These are phyloP conservation scores for Phytophthora meadii DNA, from an alignment of 352 stramenopile species.

Conservation along the genomic window DNA sequence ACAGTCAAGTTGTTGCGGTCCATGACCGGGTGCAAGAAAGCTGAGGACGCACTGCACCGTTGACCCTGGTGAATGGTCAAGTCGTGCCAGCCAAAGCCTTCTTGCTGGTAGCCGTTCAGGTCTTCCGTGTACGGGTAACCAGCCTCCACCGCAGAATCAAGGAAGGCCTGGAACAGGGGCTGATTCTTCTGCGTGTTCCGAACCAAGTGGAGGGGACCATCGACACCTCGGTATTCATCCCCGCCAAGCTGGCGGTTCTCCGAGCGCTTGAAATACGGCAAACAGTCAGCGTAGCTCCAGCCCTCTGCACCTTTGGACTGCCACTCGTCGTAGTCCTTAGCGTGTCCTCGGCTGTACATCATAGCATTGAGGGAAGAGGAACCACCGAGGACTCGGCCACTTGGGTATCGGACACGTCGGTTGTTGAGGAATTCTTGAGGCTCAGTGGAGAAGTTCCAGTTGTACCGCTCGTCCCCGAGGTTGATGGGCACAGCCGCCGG, in stretches of 20 bases:
- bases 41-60: slow-evolving; percentile 68
- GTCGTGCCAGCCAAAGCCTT: slow-evolving; percentile 89
- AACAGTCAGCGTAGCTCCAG: slow-evolving; percentile 85
- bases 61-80: slow-evolving; percentile 81
- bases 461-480: slow-evolving; percentile 83
- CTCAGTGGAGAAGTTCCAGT: slow-evolving; percentile 87
- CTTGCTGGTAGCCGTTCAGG: slow-evolving; percentile 89
- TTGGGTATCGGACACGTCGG: slow-evolving; percentile 75
- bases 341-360: slow-evolving; percentile 89
- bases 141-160: slow-evolving; percentile 79
- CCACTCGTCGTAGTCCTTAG: slow-evolving; percentile 89
- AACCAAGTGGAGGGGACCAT: slow-evolving; percentile 74
- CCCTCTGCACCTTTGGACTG: slow-evolving; percentile 61
- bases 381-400: slow-evolving; percentile 84
- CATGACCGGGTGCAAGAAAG: slow-evolving; percentile 72
- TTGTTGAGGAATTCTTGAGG: slow-evolving; percentile 83
- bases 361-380: slow-evolving; percentile 90
- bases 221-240: slow-evolving; percentile 75
- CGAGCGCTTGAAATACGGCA: slow-evolving; percentile 88
- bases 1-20: slow-evolving; percentile 71
- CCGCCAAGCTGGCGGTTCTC: slow-evolving; percentile 72
- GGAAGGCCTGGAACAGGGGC: slow-evolving; percentile 85
- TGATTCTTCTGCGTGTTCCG: slow-evolving; percentile 72
- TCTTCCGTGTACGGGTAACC: slow-evolving; percentile 83
- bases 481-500: slow-evolving; percentile 85